Conservation (phyloP, 306 rosid genomes). For the Castanopsis chinensis region DNA sequence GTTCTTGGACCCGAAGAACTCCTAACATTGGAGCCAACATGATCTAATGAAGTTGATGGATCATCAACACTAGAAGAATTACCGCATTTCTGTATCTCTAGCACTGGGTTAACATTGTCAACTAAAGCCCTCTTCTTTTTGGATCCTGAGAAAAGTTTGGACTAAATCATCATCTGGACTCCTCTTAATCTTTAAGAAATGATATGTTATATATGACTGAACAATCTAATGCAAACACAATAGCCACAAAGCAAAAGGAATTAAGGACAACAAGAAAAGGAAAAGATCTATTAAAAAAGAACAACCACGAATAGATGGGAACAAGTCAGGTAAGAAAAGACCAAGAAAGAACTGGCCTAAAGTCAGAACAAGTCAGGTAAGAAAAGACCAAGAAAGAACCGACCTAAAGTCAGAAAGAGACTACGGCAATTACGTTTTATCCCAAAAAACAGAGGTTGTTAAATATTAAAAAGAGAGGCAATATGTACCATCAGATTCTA, state of each 20-base stretch:
- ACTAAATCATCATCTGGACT: slow-evolving; percentile 18
- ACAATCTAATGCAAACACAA: not conserved
- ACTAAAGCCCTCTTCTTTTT: slow-evolving; percentile 51
- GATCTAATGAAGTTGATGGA: not conserved
- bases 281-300: not conserved
- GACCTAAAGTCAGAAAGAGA: not conserved
- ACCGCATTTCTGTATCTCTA: slow-evolving; percentile 30
- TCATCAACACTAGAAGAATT: not conserved
- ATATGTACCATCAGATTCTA: not conserved
- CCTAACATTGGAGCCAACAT: slow-evolving; percentile 14
- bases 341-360: not conserved
- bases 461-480: not conserved
- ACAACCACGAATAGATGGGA: not conserved
- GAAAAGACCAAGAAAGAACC: too few species aligned
- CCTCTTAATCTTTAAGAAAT: slow-evolving; percentile 1
- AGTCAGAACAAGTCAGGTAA: too few species aligned
- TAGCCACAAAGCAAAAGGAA: not conserved
- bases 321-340: not conserved
- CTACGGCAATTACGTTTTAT: not conserved
- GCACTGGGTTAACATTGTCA: slow-evolving; percentile 23
- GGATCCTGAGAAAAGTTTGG: slow-evolving; percentile 41
- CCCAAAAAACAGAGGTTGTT: not conserved
- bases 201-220: not conserved
- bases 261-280: not conserved
- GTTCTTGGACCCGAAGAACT: slow-evolving; percentile 15